A percentile compares a stretch with the other conserved stretches of the same genome.
Evolutionary conservation across 2,329 filamentous ascomycete species (phyloP).

Genomic region (Waltergamsia citrina): DNA sequence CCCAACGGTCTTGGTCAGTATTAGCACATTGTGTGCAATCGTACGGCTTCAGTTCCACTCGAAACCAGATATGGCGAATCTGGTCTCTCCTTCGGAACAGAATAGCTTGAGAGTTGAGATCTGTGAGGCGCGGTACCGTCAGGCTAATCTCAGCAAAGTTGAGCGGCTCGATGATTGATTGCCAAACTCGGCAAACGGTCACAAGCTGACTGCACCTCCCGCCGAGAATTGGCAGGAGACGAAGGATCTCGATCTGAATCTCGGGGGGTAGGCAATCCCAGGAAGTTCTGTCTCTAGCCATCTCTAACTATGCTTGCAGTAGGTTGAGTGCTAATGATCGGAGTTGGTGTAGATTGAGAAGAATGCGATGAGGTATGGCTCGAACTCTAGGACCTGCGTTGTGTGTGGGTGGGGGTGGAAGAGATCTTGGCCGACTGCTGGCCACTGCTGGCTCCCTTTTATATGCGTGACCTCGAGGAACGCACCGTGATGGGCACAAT

Average conservation of each 20-base stretch:
- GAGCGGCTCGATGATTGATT: constrained; percentile 12
- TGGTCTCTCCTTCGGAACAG: constrained; percentile 11
- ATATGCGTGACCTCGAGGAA: too few relatives aligned
- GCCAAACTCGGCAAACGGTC: constrained; percentile 10
- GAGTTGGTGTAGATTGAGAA: not conserved
- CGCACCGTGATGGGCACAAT: too few relatives aligned
- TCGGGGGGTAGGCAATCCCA: not conserved
- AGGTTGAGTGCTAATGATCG: not conserved
- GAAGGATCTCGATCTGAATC: not conserved
- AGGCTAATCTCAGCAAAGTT: constrained; percentile 16
- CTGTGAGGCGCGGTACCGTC: constrained; percentile 11
- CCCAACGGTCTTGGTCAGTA: constrained; percentile 6
- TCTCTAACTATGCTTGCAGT: not conserved
- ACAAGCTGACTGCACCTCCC: not conserved
- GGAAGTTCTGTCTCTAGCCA: not conserved
- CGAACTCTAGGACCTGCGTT: not conserved
- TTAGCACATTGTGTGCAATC: constrained; percentile 10
- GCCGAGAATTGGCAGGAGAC: not conserved
- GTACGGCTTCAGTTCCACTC: constrained; percentile 15
- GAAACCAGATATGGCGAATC: constrained; percentile 17
- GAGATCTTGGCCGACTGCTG: too few relatives aligned
- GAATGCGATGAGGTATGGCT: not conserved
- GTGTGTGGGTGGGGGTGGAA: too few relatives aligned
- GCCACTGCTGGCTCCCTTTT: too few relatives aligned
- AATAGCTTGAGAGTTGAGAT: constrained; percentile 8